Base-by-base conservation (phyloP, 116 monocot species). In the Dioscorea cayenensis region DNA sequence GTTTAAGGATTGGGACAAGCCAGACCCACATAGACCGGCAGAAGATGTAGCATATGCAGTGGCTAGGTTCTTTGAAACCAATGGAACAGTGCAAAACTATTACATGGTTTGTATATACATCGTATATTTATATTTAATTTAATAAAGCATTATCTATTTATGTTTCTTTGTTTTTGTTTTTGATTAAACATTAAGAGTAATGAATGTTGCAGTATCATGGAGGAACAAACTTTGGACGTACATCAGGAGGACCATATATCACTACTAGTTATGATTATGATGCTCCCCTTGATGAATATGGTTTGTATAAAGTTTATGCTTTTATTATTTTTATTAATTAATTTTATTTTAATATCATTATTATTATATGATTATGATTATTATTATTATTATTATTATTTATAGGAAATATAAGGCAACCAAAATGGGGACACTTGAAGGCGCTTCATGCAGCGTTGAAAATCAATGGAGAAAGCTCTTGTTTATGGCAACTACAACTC, bases 211-310 rank as follows among this genome's bases (percentile, higher is more conserved):
- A 81, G 85, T 85, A 86, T 68, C 83, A 86, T 66, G 86, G 86
- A 64, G 86, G 86, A 60, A 86, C 86, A 18, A 86, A 86, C 64
- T 86, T 86, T 27, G 86, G 79, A 1, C 83, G 86, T 4, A 60
- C 79, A 11, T 16, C 83, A 0, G 85, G 85, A 55, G 86, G 86
- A 16, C 86, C 86, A 59, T 86, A 86, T 59, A 77, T 86, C 70
- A 77, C 75, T 18, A 86, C 86, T 17, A 51, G 68, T 6, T 86
- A 86, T 59, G 86, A 86, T 65, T 71, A 71, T 38, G 71, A 71
- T 61, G 52, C 71, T 61, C 60, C 60, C 17, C 28, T 71, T 14
- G 71, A 71, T 61, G 71, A 71, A 61, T 71, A 61, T 27, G 71
- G 71, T 71, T 27, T 27, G 10, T 52, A 62, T 6, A 32, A 3